Base-by-base conservation (phyloP, 305 asterid species). In the Ajuga reptans region DNA sequence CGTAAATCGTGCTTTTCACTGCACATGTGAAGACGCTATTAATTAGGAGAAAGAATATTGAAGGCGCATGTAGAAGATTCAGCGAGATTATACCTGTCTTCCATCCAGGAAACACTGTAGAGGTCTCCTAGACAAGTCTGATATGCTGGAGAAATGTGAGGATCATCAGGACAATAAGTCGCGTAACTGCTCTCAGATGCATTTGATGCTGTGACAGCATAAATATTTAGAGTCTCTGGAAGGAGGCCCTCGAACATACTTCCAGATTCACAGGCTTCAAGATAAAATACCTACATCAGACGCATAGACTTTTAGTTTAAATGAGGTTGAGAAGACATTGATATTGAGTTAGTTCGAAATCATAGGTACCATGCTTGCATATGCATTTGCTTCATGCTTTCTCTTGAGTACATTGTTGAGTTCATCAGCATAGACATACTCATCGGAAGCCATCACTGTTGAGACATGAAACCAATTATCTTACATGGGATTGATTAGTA, bases 181-280 rank as follows among this genome's bases (percentile, higher is more conserved):
- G 80, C 82, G 27, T 8, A 77, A 65, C 84, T 82, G 52, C 2
- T 18, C 58, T 77, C 82, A 6, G 47, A 51, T 56, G 86, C 66
- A 47, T 76, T 72, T 7, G 86, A 34, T 56, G 86, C 84, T 33
- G 84, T 82, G 51, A 73, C 72, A 62, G 82, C 84, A 15, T 80
- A 80, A 37, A 80, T 77, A 64, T 79, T 77, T 33, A 69, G 15
- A 51, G 43, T 75, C 65, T 71, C 9, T 6, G 80, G 82, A 34
- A 82, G 82, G 54, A 79, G 80, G 50, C 86, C 82, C 29, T 82
- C 84, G 55, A 82, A 82, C 70, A 80, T 82, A 45, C 83, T 77
- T 63, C 80, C 84, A 9, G 81, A 61, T 57, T 82, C 87, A 7
- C 84, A 82, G 24, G 87, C 84, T 77, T 80, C 87, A 4, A 77